Percentiles rank a stretch among this genome's conserved stretches.
phyloP scores from a whole-genome alignment of 768 basidiomycete species.

The Mycena metata region DNA sequence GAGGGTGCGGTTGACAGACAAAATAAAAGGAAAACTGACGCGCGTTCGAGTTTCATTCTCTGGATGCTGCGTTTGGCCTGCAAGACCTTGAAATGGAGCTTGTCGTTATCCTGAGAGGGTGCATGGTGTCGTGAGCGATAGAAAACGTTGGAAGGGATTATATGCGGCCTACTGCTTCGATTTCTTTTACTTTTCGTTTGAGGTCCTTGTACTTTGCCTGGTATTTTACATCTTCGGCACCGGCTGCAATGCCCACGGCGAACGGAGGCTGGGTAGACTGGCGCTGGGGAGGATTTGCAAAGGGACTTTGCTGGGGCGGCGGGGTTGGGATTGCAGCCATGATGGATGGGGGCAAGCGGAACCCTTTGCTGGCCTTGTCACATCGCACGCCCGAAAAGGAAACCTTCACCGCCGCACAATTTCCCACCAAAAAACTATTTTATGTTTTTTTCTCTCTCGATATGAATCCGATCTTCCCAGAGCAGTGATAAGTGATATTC shows the following conservation, averaged over 20 bases:
- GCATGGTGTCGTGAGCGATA: slow-evolving; percentile 18
- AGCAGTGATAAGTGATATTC: too few species aligned
- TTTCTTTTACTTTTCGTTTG: slow-evolving; percentile 89
- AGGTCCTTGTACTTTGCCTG: slow-evolving; percentile 90
- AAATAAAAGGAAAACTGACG: slow-evolving; percentile 67
- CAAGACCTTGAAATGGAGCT: slow-evolving; percentile 84
- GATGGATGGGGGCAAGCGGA: too few species aligned
- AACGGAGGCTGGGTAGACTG: slow-evolving; percentile 51
- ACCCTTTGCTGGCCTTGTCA: slow-evolving; percentile 11
- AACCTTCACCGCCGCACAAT: neutral
- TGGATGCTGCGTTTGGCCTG: slow-evolving; percentile 87
- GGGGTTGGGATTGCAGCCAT: slow-evolving; percentile 20
- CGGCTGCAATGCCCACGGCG: slow-evolving; percentile 76
- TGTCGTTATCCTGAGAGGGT: slow-evolving; percentile 83
- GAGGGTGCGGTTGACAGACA: slow-evolving; percentile 35
- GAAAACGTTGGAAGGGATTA: slow-evolving; percentile 31
- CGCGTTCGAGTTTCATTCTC: slow-evolving; percentile 89
- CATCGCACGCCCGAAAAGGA: slow-evolving; percentile 3
- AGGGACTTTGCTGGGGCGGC: slow-evolving; percentile 39
- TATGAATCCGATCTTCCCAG: too few species aligned
- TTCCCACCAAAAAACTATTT: neutral
- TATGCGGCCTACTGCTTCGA: slow-evolving; percentile 74
- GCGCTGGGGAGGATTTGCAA: slow-evolving; percentile 34
- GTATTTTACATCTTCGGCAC: slow-evolving; percentile 89
- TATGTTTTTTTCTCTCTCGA: neutral